These are phyloP conservation scores for Microbotryomycetes sp. DNA, from an alignment of 1,284 basidiomycete species.

Conservation along the genomic window DNA sequence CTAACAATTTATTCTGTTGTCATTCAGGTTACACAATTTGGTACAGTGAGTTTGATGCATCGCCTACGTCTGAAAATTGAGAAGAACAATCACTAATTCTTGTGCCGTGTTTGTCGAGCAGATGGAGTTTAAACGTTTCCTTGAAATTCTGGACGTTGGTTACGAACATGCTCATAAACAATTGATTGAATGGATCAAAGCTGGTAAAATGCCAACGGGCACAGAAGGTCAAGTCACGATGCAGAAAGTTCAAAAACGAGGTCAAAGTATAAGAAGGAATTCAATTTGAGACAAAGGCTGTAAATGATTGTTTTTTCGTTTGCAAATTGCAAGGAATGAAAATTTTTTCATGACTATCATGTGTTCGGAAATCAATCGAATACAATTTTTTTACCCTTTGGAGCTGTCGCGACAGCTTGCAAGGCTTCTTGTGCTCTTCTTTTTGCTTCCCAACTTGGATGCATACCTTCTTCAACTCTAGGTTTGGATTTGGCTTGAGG, in stretches of 20 bases:
- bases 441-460: constrained; percentile 93
- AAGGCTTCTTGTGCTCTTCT: constrained; percentile 60
- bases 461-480: constrained; percentile 51
- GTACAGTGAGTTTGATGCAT: constrained; percentile 14
- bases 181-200: constrained; percentile 70
- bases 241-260: constrained; percentile 55
- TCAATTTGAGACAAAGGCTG: constrained; percentile 55
- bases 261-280: constrained; percentile 66
- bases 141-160: constrained; percentile 67
- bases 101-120: constrained; percentile 23
- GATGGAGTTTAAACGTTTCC: constrained; percentile 62
- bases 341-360: too few species aligned
- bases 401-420: constrained; percentile 32
- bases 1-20: not conserved
- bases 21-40: constrained; percentile 27
- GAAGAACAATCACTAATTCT: constrained; percentile 42
- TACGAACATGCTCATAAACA: constrained; percentile 67
- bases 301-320: too few species aligned
- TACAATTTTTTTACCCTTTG: constrained; percentile 48
- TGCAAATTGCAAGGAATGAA: too few species aligned
- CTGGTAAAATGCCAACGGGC: constrained; percentile 69
- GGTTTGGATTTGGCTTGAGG: constrained; percentile 19
- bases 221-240: constrained; percentile 50
- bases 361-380: constrained; percentile 45
- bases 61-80: not conserved